Conservation (phyloP, 176 grass and related monocot species). For the Miscanthus lutarioriparius region DNA sequence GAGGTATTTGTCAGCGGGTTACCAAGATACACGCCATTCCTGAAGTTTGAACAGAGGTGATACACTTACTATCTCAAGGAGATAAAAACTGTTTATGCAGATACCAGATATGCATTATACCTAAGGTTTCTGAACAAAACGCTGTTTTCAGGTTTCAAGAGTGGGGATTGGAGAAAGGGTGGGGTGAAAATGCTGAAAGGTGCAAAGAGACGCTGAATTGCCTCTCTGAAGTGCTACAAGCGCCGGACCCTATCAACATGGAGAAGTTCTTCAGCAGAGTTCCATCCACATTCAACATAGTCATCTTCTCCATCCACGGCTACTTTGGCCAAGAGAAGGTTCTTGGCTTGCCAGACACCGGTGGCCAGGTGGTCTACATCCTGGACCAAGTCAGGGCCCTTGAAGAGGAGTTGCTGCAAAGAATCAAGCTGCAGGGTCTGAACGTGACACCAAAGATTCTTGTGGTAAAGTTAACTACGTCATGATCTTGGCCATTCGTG, state of each 20-base stretch:
- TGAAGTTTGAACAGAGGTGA: conserved; percentile 90
- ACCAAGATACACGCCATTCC: conserved; percentile 70
- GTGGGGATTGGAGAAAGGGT: conserved; percentile 97
- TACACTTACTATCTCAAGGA: background rate
- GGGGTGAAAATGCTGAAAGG: conserved; percentile 80
- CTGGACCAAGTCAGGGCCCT: conserved; percentile 93
- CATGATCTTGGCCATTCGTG: background rate
- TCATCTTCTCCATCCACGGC: conserved; percentile 89
- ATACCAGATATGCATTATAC: background rate
- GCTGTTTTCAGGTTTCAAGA: conserved; percentile 74
- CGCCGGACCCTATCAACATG: conserved; percentile 84
- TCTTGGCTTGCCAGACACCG: conserved; percentile 96
- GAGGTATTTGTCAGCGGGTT: conserved; percentile 71
- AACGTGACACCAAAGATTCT: conserved; percentile 79
- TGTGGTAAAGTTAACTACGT: conserved; percentile 61
- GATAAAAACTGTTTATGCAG: background rate
- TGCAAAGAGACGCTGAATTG: conserved; percentile 82
- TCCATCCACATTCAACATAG: conserved; percentile 74
- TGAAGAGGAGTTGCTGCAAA: conserved; percentile 86
- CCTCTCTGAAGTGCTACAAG: conserved; percentile 96
- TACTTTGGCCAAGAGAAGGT: conserved; percentile 98
- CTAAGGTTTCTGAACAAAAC: conserved; percentile 11
- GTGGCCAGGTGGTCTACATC: conserved; percentile 98
- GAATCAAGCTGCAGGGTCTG: conserved; percentile 92
- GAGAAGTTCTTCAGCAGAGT: conserved; percentile 88